Base-by-base conservation (phyloP, 495 filamentous ascomycete genomes). In the Pseudevernia furfuracea region DNA sequence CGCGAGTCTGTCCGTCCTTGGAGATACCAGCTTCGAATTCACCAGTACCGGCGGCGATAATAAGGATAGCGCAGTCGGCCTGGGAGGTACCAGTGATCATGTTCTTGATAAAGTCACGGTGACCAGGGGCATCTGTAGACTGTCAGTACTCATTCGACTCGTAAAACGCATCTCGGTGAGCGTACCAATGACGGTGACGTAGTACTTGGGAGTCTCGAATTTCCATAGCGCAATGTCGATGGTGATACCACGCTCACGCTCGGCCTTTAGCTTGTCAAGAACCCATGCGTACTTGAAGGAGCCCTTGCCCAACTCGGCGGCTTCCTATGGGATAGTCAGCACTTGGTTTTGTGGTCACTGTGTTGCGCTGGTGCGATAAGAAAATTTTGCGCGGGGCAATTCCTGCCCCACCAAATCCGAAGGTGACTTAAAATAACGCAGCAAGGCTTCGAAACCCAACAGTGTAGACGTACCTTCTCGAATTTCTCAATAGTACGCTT, bases 1-100 rank as follows among this genome's bases (percentile, higher is more conserved):
- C 94, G 89, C 94, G 94, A 73, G 94, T 98, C 89, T 98, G 94
- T 81, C 94, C 94, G 90, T 98, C 94, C 90, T 98, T 98, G 87
- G 94, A 98, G 89, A 98, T 98, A 97, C 94, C 94, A 88, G 94
- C 94, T 88, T 98, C 94, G 86, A 98, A 98, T 85, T 98, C 94
- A 96, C 94, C 94, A 89, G 92, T 96, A 82, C 94, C 94, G 74
- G 94, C 92, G 73, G 93, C 94, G 82, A 98, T 98, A 84, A 98
- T 97, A 86, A 98, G 93, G 80, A 98, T 90, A 74, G 95, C 94
- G 82, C 92, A 97, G 77, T 98, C 94, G 75, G 95, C 95, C 86
- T 97, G 94, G 77, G 94, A 97, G 74, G 94, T 97, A 89, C 94
- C 94, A 83, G 94, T 97, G 85, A 97, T 98, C 94, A 98, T 98